These are phyloP conservation scores for Ulvella scutata DNA, from an alignment of 139 green algal species.

Conservation along the genomic window DNA sequence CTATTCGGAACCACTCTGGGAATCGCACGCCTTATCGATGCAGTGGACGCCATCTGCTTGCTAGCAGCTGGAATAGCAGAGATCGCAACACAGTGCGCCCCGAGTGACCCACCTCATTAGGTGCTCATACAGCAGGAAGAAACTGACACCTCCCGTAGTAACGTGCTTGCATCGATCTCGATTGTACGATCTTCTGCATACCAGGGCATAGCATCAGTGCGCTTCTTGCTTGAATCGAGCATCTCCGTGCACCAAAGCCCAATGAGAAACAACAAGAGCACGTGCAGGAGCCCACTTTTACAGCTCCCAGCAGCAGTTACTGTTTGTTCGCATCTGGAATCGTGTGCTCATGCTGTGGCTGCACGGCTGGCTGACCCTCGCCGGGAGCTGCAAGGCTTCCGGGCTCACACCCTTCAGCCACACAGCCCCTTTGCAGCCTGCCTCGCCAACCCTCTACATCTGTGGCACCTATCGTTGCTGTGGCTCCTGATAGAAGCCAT, in stretches of 20 bases:
- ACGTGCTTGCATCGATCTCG: background rate
- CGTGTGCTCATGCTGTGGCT: background rate
- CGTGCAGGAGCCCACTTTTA: background rate
- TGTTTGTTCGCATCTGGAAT: background rate
- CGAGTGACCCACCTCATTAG: background rate
- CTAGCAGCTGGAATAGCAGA: background rate
- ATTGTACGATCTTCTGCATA: background rate
- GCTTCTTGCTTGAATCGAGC: background rate
- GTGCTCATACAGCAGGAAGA: background rate
- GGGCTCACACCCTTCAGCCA: background rate
- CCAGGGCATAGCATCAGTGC: background rate
- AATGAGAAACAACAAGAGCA: background rate
- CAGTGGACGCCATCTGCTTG: background rate
- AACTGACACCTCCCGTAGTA: background rate
- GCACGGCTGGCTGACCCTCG: background rate
- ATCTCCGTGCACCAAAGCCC: background rate
- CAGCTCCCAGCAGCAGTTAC: background rate
- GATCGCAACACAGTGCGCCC: background rate
- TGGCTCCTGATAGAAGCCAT: background rate
- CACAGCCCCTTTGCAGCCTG: background rate
- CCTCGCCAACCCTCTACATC: background rate
- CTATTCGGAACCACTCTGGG: background rate
- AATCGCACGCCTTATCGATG: background rate
- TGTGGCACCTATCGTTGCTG: background rate
- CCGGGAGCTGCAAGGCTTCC: background rate